Evolutionary conservation across 495 filamentous ascomycete genomes (phyloP).

Genomic region (Neurospora hispaniola): DNA sequence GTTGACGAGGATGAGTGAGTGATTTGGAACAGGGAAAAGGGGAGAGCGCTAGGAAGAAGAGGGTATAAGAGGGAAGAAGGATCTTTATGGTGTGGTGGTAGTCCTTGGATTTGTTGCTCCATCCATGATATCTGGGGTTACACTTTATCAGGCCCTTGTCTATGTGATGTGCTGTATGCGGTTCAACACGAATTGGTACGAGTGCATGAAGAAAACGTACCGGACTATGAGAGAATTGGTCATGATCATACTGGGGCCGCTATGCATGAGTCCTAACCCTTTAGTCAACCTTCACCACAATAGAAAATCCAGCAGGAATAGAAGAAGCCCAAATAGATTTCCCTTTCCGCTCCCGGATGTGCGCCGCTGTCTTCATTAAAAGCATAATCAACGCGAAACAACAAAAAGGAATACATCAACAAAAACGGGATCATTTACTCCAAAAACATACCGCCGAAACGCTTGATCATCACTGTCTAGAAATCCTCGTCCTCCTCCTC

Average conservation of each 20-base stretch:
- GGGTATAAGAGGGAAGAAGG: too few relatives aligned
- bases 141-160: too few relatives aligned
- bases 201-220: not conserved
- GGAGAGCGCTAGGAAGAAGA: too few relatives aligned
- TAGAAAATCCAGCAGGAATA: not conserved
- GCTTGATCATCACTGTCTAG: not conserved
- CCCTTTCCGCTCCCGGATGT: not conserved
- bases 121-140: too few relatives aligned
- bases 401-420: not conserved
- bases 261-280: not conserved
- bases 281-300: not conserved
- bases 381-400: not conserved
- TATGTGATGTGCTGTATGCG: not conserved
- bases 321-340: not conserved
- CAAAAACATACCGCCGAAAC: not conserved
- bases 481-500: not conserved
- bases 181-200: not conserved
- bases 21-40: too few relatives aligned
- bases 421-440: not conserved
- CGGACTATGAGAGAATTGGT: not conserved
- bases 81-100: too few relatives aligned
- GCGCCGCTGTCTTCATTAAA: not conserved
- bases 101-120: too few relatives aligned
- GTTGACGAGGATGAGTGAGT: conserved; percentile 33
- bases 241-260: not conserved